Evolutionary conservation across 2,329 filamentous ascomycete genomes (phyloP).

Genomic region (Pseudogymnoascus sp.): DNA sequence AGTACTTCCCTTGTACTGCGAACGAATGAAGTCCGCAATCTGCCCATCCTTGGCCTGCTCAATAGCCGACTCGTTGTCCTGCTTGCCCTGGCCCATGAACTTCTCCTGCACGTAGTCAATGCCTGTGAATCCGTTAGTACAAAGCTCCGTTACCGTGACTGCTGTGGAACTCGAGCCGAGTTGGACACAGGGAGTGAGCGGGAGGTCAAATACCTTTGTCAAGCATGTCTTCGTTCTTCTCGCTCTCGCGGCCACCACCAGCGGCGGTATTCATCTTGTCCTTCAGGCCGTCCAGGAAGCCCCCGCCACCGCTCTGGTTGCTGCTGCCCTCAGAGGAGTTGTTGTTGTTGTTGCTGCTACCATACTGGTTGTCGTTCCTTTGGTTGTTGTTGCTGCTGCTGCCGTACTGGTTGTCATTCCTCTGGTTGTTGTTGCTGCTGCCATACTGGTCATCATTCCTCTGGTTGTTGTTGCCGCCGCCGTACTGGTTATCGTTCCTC

Average conservation of each 20-base stretch:
- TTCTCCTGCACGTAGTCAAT: slow-evolving; percentile 74
- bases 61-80: slow-evolving; percentile 63
- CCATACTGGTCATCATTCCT: slow-evolving; percentile 19
- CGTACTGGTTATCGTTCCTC: slow-evolving; percentile 18
- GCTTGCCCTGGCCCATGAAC: slow-evolving; percentile 59
- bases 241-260: slow-evolving; percentile 64
- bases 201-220: slow-evolving; percentile 58
- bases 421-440: slow-evolving; percentile 16
- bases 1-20: slow-evolving; percentile 59
- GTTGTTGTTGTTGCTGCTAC: slow-evolving; percentile 12
- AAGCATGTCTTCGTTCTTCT: slow-evolving; percentile 75
- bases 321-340: slow-evolving; percentile 17
- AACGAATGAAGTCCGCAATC: slow-evolving; percentile 65
- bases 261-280: slow-evolving; percentile 65
- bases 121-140: slow-evolving; percentile 38
- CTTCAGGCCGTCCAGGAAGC: slow-evolving; percentile 51
- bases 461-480: slow-evolving; percentile 11
- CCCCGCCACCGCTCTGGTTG: slow-evolving; percentile 32
- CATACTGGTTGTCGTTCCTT: slow-evolving; percentile 32
- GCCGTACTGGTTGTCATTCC: slow-evolving; percentile 28
- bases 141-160: neutral
- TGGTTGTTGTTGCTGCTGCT: slow-evolving; percentile 17
- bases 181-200: neutral
- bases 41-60: slow-evolving; percentile 81
- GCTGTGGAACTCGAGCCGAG: neutral